Evolutionary conservation across 2,329 filamentous ascomycete genomes (phyloP), one percentile per base, ranked within the genome.

Genomic region (Sarocladiaceae sp.): DNA sequence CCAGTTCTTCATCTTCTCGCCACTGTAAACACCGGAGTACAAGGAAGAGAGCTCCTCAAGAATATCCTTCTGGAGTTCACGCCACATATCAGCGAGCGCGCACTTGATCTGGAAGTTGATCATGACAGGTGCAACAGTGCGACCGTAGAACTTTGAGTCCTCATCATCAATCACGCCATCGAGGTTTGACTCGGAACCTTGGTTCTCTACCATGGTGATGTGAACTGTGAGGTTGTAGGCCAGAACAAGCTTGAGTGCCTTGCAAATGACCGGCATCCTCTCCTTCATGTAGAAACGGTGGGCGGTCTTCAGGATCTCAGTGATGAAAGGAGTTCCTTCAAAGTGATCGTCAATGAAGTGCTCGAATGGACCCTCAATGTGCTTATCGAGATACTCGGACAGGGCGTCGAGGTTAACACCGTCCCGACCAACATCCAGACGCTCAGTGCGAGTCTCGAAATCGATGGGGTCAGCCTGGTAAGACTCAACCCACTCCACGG

Each of bases 51-150:
- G 81, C 75, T 97, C 93, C 74, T 96, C 92, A 2, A 97, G 79
- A 33, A 97, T 91, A 62, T 97, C 93, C 75, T 95, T 96, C 70
- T 97, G 92, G 53, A 97, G 78, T 70, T 96, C 92, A 58, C 93
- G 91, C 93, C 93, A 97, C 90, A 97, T 95, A 64, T 95, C 91
- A 59, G 92, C 93, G 73, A 97, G 86, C 52, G 92, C 92, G 64
- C 89, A 94, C 81, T 97, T 97, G 77, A 97, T 91, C 75, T 97
- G 90, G 82, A 97, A 97, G 78, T 97, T 97, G 82, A 97, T 95
- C 92, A 97, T 96, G 66, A 97, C 92, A 12, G 93, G 93, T 15
- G 93, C 93, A 57, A 96, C 85, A 31, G 87, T 92, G 76, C 93
- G 93, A 64, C 92, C 92, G 62, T 82, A 87, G 77, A 87, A 97